phyloP scores from a whole-genome alignment of 2,329 filamentous ascomycete species.

The Claviceps pusilla region DNA sequence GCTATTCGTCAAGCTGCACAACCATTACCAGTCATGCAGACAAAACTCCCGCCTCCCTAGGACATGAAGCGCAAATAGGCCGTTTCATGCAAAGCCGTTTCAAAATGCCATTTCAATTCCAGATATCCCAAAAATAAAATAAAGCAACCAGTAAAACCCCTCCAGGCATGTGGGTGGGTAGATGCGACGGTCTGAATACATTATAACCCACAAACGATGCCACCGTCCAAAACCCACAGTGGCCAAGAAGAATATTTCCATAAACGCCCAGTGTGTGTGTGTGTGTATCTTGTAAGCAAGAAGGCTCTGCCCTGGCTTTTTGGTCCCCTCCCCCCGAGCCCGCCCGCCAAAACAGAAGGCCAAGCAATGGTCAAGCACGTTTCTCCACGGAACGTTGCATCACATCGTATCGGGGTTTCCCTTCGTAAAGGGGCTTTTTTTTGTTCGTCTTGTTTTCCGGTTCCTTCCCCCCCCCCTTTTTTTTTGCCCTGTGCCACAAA shows the following conservation, averaged over 20 bases:
- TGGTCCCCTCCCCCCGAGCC: background rate
- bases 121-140: constrained; percentile 1
- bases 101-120: constrained; percentile 1
- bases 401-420: background rate
- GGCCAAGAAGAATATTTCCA: constrained; percentile 3
- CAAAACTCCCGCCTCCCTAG: too few relatives aligned
- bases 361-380: background rate
- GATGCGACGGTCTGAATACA: background rate
- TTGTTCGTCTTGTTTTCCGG: background rate
- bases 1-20: too few relatives aligned
- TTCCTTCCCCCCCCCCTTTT: background rate
- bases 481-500: constrained; percentile 4
- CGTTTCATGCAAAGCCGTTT: background rate
- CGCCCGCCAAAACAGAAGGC: background rate
- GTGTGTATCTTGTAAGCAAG: background rate
- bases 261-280: constrained; percentile 5
- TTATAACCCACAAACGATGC: background rate
- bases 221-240: background rate
- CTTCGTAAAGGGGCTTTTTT: background rate
- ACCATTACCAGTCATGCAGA: too few relatives aligned
- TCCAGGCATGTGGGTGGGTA: constrained; percentile 2
- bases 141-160: background rate
- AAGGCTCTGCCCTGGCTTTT: background rate
- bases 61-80: too few relatives aligned
- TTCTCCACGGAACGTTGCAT: background rate